Evolutionary conservation across 345 rosid species (phyloP), one percentile per base, ranked within the genome.

Genomic region (Lumnitzera littorea): DNA sequence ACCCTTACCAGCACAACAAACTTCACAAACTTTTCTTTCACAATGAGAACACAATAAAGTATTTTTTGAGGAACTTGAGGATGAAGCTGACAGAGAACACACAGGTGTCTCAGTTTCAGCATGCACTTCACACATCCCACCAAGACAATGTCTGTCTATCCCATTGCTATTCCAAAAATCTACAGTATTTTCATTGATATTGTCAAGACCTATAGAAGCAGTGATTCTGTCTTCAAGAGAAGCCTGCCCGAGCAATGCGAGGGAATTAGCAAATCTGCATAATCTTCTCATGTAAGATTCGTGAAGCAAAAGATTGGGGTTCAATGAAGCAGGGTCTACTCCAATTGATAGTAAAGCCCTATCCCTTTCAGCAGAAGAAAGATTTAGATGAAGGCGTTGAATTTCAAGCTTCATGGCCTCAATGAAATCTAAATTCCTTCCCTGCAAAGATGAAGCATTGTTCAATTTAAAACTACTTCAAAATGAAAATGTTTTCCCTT

Each of bases 351-450:
- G 69, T 36, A 94, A 65, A 69, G 95, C 90, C 82, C 96, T 94
- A 79, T 94, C 96, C 80, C 99, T 85, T 76, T 90, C 99, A 62
- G 97, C 99, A 62, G 96, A 91, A 55, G 99, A 88, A 60, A 90
- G 76, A 84, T 90, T 84, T 72, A 88, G 82, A 62, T 50, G 80
- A 25, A 94, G 84, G 16, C 99, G 86, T 72, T 90, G 90, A 74
- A 94, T 88, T 82, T 94, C 99, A 61, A 94, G 89, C 74, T 84
- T 84, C 90, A 86, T 76, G 67, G 97, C 86, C 72, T 86, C 91
- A 15, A 55, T 59, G 61, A 81, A 90, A 66, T 83, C 84, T 50
- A 90, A 78, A 68, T 78, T 81, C 69, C 68, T 80, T 68, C 72
- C 86, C 99, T 94, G 91, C 51, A 68, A 77, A 62, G 50, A 59